Evolutionary conservation across 2,329 filamentous ascomycete species (phyloP), one percentile per base, ranked within the genome.

Genomic region (Aspergillus costaricaensis): DNA sequence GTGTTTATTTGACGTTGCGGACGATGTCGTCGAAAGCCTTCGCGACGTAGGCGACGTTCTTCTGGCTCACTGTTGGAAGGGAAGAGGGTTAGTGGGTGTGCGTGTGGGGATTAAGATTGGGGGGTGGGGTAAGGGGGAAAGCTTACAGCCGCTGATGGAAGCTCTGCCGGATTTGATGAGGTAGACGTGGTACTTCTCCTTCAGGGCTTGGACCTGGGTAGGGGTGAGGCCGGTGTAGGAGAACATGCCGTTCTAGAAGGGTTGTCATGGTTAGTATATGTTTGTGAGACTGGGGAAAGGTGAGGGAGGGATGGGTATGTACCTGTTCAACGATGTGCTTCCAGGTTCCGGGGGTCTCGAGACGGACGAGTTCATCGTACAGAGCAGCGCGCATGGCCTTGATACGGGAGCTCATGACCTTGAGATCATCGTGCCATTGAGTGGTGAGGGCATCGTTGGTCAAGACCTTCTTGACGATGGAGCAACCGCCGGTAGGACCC

Each of bases 241-340:
- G 81, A 97, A 97, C 94, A 97, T 98, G 80, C 94, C 94, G 71
- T 73, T 77, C 74, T 77, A 4, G 9, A 4, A 55, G 8, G 30
- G 10, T 48, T 21, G n/a, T 15, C 12, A 14, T 36, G 12, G 23
- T 55, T 38, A 27, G 38, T 53, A 48, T 41, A 12, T n/a, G 56
- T 57, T 59, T 21, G 56, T 50, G 47, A 12, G 39, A 23, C 21
- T 6, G 5, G 3, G 27, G 30, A 32, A 32, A 32, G 30, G 10
- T 32, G 5, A 15, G 14, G 9, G 14, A 17, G 3, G 6, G n/a
- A 10, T 4, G 3, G 56, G 19, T 32, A 60, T 60, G 57, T 68
- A 97, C 96, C 85, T 98, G 94, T 71, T 96, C 91, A 51, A 93
- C 95, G 75, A 98, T 96, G 81, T 98, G 94, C 76, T 94, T 92